Base-by-base conservation (phyloP, 331 rosid species). In the Dryas integrifolia region DNA sequence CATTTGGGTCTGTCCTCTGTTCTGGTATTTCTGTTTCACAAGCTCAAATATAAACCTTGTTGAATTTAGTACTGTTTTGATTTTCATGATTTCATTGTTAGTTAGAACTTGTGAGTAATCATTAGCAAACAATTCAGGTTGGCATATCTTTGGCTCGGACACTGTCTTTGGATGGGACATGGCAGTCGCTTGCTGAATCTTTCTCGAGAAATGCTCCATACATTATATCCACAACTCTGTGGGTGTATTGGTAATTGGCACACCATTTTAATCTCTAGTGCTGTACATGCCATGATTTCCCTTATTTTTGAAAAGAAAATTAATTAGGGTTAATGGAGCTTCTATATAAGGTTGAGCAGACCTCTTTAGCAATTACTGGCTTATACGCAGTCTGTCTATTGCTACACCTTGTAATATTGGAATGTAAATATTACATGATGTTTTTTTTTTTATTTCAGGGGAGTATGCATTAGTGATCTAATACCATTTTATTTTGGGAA, bases 381-480 rank as follows among this genome's bases (percentile, higher is more conserved):
- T 46, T 69, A 60, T 75, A 48, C n/a, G 58, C 61, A 47, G 41
- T 38, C 58, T 52, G 16, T 24, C 48, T 60, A 9, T 24, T 69
- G 30, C 21, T 72, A 13, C 38, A 40, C 6, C 61, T 57, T 72
- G 35, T 66, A 51, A 55, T 18, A 50, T 58, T 75, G 43, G 67
- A 46, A 72, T 38, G 53, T 57, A 9, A 77, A 67, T 60, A 50
- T 13, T 40, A 26, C 58, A 26, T 13, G 35, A 44, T 4, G 38
- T 46, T 51, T 35, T 39, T 7, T 7, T 69, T 30, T 30, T 30
- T 30, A 16, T 74, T 75, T 62, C 80, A 86, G 90, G 90, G 90
- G 92, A 61, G 90, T 88, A 43, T 88, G 93, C 81, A 80, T 88
- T n/a, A 88, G 90, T 72, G 93, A 88, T 76, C 46, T 88, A 69